Percentiles rank a stretch among this genome's conserved stretches.
These are phyloP conservation scores for Kandelia obovata DNA, from an alignment of 345 rosid genomes.

Conservation along the genomic window DNA sequence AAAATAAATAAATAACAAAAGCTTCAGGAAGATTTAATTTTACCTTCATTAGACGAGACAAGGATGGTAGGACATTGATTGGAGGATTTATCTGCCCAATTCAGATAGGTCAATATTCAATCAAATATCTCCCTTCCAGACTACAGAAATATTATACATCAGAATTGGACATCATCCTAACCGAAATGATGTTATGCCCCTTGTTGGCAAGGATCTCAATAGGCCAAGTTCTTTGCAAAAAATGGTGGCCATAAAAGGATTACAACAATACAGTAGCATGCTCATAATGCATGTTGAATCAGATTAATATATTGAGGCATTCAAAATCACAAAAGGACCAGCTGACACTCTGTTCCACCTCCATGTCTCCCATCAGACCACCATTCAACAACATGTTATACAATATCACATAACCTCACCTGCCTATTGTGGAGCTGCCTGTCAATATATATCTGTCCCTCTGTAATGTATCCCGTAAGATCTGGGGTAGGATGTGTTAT, in stretches of 20 bases:
- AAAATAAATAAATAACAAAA: background rate
- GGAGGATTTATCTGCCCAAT: constrained; percentile 87
- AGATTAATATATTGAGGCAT: background rate
- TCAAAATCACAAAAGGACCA: background rate
- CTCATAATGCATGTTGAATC: too few species aligned
- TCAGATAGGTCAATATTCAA: constrained; percentile 8
- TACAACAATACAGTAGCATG: too few species aligned
- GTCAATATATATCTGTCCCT: constrained; percentile 89
- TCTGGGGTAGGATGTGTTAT: constrained; percentile 99
- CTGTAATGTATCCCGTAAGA: constrained; percentile 98
- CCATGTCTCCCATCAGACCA: background rate
- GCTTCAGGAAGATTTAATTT: constrained; percentile 3
- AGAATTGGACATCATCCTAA: background rate
- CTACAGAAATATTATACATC: background rate
- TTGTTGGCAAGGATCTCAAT: background rate
- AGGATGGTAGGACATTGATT: constrained; percentile 90
- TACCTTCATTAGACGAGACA: constrained; percentile 99
- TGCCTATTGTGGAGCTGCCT: constrained; percentile 83
- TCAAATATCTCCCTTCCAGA: background rate
- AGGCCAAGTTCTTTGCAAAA: background rate
- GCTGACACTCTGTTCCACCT: background rate
- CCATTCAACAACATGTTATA: background rate
- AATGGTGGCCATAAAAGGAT: too few species aligned
- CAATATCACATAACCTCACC: constrained; percentile 32
- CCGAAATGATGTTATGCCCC: too few species aligned